These are phyloP conservation scores for Rutstroemia sp. DNA, from an alignment of 2,329 filamentous ascomycete genomes.

Conservation along the genomic window DNA sequence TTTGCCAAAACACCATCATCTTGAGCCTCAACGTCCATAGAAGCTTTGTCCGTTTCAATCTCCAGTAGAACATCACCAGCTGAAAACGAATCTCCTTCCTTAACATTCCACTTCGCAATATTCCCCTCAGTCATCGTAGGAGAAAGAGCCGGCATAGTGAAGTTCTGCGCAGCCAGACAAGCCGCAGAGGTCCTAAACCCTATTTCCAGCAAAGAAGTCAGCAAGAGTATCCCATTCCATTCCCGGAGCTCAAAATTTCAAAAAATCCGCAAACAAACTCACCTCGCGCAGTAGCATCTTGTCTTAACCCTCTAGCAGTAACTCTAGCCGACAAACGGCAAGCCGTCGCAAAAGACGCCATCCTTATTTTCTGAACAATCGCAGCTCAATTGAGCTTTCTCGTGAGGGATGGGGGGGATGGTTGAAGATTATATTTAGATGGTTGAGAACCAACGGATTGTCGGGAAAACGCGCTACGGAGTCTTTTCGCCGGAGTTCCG, in stretches of 20 bases:
- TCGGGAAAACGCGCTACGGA: conserved; percentile 11
- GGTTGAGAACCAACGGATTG: conserved; percentile 15
- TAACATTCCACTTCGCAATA: conserved; percentile 77
- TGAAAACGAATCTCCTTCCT: conserved; percentile 75
- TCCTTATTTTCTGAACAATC: conserved; percentile 32
- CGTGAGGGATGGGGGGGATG: conserved; percentile 6
- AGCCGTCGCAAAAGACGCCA: conserved; percentile 60
- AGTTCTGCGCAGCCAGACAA: conserved; percentile 70
- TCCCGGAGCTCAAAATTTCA: no score
- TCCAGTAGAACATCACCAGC: conserved; percentile 84
- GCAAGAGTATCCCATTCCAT: conserved; percentile 8
- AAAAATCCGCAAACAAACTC: conserved; percentile 30
- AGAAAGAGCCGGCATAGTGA: conserved; percentile 85
- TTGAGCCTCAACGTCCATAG: conserved; percentile 91
- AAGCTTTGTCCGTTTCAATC: conserved; percentile 91
- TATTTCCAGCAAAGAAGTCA: conserved; percentile 29
- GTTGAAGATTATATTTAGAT: conserved; percentile 14
- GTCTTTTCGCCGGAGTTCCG: conserved; percentile 18
- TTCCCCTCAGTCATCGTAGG: conserved; percentile 93
- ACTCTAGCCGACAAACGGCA: conserved; percentile 57
- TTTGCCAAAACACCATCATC: conserved; percentile 83
- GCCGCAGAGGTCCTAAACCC: conserved; percentile 57
- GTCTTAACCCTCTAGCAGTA: conserved; percentile 44
- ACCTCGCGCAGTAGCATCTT: conserved; percentile 52
- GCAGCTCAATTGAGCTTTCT: conserved; percentile 26